Evolutionary conservation across 306 rosid species (phyloP), one percentile per base, ranked within the genome.

Genomic region (Gastrolobium villosum): DNA sequence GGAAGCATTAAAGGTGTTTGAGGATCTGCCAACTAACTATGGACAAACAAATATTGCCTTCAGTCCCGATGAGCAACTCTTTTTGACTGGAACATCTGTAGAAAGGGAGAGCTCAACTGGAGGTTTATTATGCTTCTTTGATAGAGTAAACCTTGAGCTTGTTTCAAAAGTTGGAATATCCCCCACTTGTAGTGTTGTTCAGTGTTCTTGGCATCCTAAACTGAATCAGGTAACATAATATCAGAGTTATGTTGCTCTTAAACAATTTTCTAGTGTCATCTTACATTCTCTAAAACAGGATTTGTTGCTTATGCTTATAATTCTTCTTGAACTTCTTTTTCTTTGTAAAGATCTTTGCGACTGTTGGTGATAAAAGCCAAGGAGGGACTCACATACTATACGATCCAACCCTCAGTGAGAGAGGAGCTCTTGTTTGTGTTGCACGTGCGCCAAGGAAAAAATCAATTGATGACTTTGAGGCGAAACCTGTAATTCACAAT

Each of bases 401-500:
- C 60, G 99, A 95, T 82, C 97, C 97, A 74, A 88, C 92, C 45
- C 64, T 90, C 56, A 92, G 99, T 66, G 94, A 95, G 84, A 92
- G 86, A 87, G 99, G 98, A 75, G 99, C 99, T 81, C 97, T 95
- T 65, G 98, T 95, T 48, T 95, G 99, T 77, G 97, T 92, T 81
- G 97, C 97, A 4, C 92, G 97, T 39, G 99, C 99, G 37, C 97
- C 99, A 2, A 86, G 97, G 93, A 92, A 86, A 85, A 91, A 91
- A 78, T 95, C 98, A 31, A 67, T 89, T 7, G 99, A 95, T 77
- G 99, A 95, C 78, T 91, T 92, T 75, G 97, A 62, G 86, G 92
- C 93, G 50, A 95, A 89, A 64, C 99, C 97, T 48, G 97, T 92
- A 34, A 84, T 92, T 64, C 97, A 95, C 89, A 92, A 95, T 76